Conservation (phyloP, 257 asterid genomes). For the Scutellaria minor region DNA sequence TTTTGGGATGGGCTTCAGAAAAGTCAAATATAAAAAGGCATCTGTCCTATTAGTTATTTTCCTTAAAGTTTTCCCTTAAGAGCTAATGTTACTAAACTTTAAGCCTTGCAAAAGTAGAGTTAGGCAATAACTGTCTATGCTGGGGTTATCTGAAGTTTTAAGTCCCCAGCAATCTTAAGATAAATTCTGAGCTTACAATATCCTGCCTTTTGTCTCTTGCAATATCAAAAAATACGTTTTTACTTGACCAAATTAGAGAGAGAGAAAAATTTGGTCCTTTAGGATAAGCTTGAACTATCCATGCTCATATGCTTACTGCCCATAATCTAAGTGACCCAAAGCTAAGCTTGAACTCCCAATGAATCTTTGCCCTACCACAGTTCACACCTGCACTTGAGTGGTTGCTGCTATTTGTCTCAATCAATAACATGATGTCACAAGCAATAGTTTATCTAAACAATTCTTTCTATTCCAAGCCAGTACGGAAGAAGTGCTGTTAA, state of each 20-base stretch:
- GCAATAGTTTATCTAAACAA: not conserved
- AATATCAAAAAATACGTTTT: not conserved
- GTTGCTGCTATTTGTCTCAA: not conserved
- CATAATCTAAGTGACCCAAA: not conserved
- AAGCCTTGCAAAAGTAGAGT: not conserved
- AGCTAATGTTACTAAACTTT: not conserved
- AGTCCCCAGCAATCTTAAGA: no score
- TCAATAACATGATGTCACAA: not conserved
- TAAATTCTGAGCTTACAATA: not conserved
- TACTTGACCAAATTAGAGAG: not conserved
- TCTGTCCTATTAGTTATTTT: not conserved
- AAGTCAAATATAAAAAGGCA: not conserved
- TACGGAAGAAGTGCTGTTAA: not conserved
- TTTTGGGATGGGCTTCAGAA: not conserved
- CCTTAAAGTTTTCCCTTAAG: not conserved
- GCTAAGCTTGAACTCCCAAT: not conserved
- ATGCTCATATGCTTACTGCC: not conserved
- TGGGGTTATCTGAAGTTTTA: not conserved
- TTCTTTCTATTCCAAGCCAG: not conserved
- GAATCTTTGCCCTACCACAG: not conserved
- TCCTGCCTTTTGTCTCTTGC: not conserved
- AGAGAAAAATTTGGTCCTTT: no score
- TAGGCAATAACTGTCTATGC: not conserved
- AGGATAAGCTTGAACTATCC: not conserved
- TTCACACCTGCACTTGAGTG: not conserved